Evolutionary conservation across 2,329 filamentous ascomycete species (phyloP).

Genomic region (Pseudocercospora vitis): DNA sequence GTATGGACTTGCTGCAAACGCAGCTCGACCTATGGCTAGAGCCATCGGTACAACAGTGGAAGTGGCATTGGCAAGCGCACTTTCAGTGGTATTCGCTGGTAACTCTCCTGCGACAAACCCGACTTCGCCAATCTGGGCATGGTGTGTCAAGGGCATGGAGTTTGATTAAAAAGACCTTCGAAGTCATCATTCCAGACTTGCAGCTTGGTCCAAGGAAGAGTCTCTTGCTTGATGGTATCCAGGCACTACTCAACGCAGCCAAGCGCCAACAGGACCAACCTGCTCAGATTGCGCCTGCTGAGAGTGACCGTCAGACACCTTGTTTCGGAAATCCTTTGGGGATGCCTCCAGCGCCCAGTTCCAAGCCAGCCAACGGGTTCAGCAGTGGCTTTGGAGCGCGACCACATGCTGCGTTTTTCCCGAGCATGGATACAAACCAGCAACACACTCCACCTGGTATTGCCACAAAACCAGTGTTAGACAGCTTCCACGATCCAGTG

Average conservation of each 20-base stretch:
- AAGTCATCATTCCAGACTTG: conserved; percentile 29
- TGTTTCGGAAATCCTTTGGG: not conserved
- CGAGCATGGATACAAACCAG: conserved; percentile 17
- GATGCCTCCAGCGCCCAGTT: conserved; percentile 8
- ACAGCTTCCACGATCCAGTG: conserved; percentile 19
- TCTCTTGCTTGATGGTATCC: conserved; percentile 25
- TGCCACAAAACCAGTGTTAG: conserved; percentile 11
- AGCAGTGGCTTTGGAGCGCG: conserved; percentile 13
- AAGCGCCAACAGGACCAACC: conserved; percentile 23
- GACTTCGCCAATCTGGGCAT: conserved; percentile 23
- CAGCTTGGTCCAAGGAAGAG: conserved; percentile 24
- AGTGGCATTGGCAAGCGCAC: conserved; percentile 32
- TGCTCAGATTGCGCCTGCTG: conserved; percentile 4
- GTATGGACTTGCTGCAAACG: conserved; percentile 29
- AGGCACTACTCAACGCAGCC: conserved; percentile 26
- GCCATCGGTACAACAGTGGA: conserved; percentile 30
- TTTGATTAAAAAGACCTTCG: conserved; percentile 27
- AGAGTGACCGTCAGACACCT: conserved; percentile 10
- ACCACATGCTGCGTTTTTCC: conserved; percentile 14
- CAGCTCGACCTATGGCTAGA: conserved; percentile 32
- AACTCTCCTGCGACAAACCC: conserved; percentile 29
- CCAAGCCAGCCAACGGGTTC: conserved; percentile 11
- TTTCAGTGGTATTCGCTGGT: conserved; percentile 34
- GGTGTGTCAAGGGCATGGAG: conserved; percentile 26
- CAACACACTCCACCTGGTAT: not conserved